Base-by-base conservation (phyloP, 371 early-diverging fungal genomes). In the Mucor lusitanicus region DNA sequence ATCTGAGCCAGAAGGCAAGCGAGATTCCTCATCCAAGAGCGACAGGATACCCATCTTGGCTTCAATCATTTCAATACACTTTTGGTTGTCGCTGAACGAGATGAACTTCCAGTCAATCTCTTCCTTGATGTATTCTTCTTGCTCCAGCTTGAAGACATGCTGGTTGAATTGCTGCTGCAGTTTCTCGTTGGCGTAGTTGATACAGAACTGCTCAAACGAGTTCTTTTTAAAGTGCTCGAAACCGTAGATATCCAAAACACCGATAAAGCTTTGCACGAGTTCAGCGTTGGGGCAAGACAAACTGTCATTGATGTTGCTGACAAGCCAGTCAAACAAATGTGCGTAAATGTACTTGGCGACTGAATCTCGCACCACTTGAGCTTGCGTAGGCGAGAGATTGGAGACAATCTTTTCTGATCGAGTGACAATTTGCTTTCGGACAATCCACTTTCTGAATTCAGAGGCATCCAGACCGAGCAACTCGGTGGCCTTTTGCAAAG, bases 21-120 rank as follows among this genome's bases (percentile, higher is more conserved):
- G 92, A 72, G 92, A 91, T 70, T 91, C 91, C 80, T 99, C 99
- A 78, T 99, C 99, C 48, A 99, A 83, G 57, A 99, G 87, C 21
- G 93, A 88, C 35, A 99, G 85, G 30, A 99, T 93, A 71, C 99
- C 99, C 64, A 96, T 86, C 73, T 89, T 92, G 67, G 92, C 92
- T 80, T 99, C 99, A 64, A 99, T 98, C 76, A 99, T 85, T 67
- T 97, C 97, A 69, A 99, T 99, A 82, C 99, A 98, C n/a, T 96
- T 97, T 79, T 98, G 97, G 76, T 99, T 97, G 81, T 99, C 99
- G 60, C 95, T 95, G 87, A 99, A 99, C 55, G 97, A 96, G 48
- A 93, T 91, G 61, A 92, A 92, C 58, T 85, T 89, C 92, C 94
- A 98, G 70, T 93, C 87, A 70, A 99, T 96, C 70, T 94, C 82